These are phyloP conservation scores for Babesia gibsoni DNA, from an alignment of 169 alveolate species.

Conservation along the genomic window DNA sequence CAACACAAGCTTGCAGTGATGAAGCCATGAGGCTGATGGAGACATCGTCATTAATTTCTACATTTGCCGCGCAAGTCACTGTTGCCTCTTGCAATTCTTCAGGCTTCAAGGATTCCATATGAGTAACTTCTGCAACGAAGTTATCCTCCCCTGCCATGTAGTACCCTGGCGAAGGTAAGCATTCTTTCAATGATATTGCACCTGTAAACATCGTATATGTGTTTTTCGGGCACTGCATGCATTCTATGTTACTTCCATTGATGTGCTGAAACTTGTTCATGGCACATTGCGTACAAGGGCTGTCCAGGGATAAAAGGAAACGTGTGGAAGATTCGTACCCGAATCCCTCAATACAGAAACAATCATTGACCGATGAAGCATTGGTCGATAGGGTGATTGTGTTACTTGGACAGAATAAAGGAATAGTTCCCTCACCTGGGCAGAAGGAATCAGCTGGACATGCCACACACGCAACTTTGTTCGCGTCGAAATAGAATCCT, in stretches of 20 bases:
- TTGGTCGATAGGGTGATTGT: slow-evolving; percentile 11
- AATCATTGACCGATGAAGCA: slow-evolving; percentile 35
- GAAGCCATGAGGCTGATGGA: slow-evolving; percentile 2
- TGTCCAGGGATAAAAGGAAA: neutral
- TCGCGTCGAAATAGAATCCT: slow-evolving; percentile 59
- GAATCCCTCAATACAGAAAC: slow-evolving; percentile 48
- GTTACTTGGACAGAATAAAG: slow-evolving; percentile 67
- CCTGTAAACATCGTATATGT: slow-evolving; percentile 64
- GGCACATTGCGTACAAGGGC: slow-evolving; percentile 39
- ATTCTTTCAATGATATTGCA: slow-evolving; percentile 58
- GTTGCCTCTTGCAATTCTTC: neutral
- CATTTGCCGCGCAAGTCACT: slow-evolving; percentile 6
- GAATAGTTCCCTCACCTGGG: slow-evolving; percentile 61
- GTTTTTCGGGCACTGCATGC: slow-evolving; percentile 69
- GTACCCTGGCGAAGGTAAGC: slow-evolving; percentile 71
- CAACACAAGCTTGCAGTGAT: slow-evolving; percentile 58
- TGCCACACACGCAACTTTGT: slow-evolving; percentile 56
- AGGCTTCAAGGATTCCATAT: slow-evolving; percentile 3
- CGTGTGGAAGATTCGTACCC: slow-evolving; percentile 24
- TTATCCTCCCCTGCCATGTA: slow-evolving; percentile 18
- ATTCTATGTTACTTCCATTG: slow-evolving; percentile 57
- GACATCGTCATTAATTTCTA: neutral
- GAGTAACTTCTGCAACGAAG: neutral
- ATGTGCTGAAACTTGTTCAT: slow-evolving; percentile 52
- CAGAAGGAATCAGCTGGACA: slow-evolving; percentile 69